These are phyloP conservation scores for Hyaloscypha variabilis DNA, from an alignment of 495 filamentous ascomycete genomes.

Conservation along the genomic window DNA sequence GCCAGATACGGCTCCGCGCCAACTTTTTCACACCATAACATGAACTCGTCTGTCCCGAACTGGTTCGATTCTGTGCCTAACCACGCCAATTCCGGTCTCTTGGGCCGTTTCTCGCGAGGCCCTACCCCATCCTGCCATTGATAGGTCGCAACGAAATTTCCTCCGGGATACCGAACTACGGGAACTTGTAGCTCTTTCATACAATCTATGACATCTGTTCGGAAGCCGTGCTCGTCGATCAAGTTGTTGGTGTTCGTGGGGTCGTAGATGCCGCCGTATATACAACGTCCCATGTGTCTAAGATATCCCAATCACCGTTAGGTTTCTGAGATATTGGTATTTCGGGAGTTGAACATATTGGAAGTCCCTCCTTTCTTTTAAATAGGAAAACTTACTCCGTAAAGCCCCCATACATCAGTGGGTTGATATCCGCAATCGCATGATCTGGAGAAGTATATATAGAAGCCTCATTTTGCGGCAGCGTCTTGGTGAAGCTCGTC, in stretches of 20 bases:
- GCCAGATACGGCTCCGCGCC: slow-evolving; percentile 64
- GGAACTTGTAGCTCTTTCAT: slow-evolving; percentile 61
- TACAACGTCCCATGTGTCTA: slow-evolving; percentile 68
- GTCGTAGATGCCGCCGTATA: slow-evolving; percentile 70
- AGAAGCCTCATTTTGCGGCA: background rate
- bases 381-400: background rate
- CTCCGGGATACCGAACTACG: slow-evolving; percentile 64
- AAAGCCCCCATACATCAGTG: background rate
- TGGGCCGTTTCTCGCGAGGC: slow-evolving; percentile 56
- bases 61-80: slow-evolving; percentile 61
- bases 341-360: background rate
- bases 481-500: background rate
- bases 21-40: slow-evolving; percentile 64
- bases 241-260: slow-evolving; percentile 36
- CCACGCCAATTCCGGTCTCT: slow-evolving; percentile 64
- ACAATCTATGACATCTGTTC: slow-evolving; percentile 62
- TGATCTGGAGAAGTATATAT: background rate
- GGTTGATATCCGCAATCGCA: background rate
- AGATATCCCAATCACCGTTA: background rate
- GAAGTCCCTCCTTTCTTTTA: background rate
- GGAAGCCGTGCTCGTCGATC: slow-evolving; percentile 61
- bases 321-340: background rate
- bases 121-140: slow-evolving; percentile 69
- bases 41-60: slow-evolving; percentile 69
- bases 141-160: slow-evolving; percentile 68